Evolutionary conservation across 192 early-diverging fungal genomes (phyloP).

Genomic region (Dispira simplex): DNA sequence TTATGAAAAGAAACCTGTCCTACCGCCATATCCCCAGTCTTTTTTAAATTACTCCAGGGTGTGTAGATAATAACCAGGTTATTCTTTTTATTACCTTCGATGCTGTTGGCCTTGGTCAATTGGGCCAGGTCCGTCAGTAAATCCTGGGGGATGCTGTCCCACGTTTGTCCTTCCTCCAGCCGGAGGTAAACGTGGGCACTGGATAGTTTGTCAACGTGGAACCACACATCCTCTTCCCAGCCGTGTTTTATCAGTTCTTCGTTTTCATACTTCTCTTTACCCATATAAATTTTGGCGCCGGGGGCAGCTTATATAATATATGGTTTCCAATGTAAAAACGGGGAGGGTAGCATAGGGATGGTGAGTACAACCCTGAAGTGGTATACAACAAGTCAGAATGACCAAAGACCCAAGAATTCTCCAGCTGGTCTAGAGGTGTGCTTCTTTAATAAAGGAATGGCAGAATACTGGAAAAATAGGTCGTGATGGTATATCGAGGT

Average conservation of each 20-base stretch:
- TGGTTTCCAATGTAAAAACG: too few relatives aligned
- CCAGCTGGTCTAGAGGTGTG: too few relatives aligned
- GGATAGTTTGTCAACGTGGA: slow-evolving; percentile 95
- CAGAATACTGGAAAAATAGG: too few relatives aligned
- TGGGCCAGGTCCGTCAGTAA: slow-evolving; percentile 81
- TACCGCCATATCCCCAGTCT: slow-evolving; percentile 85
- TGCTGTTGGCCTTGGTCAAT: slow-evolving; percentile 93
- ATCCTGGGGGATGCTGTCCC: slow-evolving; percentile 61
- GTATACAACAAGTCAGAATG: too few relatives aligned
- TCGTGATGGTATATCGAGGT: too few relatives aligned
- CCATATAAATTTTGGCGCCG: slow-evolving; percentile 77
- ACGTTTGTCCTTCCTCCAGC: slow-evolving; percentile 43
- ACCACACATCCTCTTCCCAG: slow-evolving; percentile 87
- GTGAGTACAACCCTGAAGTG: too few relatives aligned
- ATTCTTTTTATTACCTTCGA: slow-evolving; percentile 91
- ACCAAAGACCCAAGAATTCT: too few relatives aligned
- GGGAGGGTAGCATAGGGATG: too few relatives aligned
- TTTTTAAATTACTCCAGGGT: slow-evolving; percentile 77
- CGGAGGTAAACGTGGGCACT: slow-evolving; percentile 96
- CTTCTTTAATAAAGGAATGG: too few relatives aligned
- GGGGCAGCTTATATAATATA: too few relatives aligned
- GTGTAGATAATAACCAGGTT: slow-evolving; percentile 91
- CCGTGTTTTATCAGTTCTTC: slow-evolving; percentile 93
- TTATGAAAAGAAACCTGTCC: slow-evolving; percentile 93
- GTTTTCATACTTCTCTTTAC: slow-evolving; percentile 98